Conservation (phyloP, 805 yeast species). For the Lipomyces anomalus region DNA sequence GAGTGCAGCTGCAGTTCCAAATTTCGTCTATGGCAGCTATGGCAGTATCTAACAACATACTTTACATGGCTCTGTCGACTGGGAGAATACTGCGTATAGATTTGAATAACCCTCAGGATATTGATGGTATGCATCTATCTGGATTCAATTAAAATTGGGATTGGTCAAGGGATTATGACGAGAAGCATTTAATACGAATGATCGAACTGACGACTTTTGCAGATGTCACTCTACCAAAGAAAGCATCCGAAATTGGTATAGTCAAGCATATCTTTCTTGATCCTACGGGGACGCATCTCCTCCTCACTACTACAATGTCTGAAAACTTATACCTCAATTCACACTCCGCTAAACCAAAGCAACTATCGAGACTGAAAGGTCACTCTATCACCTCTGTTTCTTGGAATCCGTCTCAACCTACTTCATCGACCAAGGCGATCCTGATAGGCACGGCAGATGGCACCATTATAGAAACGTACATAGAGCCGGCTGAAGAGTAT, state of each 20-base stretch:
- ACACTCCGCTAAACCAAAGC: conserved; percentile 39
- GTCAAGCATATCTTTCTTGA: conserved; percentile 43
- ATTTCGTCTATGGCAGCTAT: conserved; percentile 45
- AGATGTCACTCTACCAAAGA: conserved; percentile 31
- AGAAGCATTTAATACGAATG: too few species aligned
- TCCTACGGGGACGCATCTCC: conserved; percentile 47
- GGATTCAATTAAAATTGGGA: conserved; percentile 33
- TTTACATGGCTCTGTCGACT: conserved; percentile 48
- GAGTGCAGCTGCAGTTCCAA: conserved; percentile 49
- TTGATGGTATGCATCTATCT: too few species aligned
- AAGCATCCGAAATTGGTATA: conserved; percentile 28
- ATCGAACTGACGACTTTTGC: background rate
- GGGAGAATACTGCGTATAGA: conserved; percentile 61
- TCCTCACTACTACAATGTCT: conserved; percentile 43
- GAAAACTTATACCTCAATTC: conserved; percentile 47
- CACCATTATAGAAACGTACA: conserved; percentile 41
- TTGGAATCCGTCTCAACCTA: conserved; percentile 39
- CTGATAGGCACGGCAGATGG: conserved; percentile 49
- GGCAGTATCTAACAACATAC: conserved; percentile 49
- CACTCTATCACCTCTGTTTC: conserved; percentile 39
- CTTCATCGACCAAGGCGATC: conserved; percentile 41
- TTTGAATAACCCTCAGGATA: conserved; percentile 57
- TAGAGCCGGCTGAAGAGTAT: conserved; percentile 44
- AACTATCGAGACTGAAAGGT: conserved; percentile 45
- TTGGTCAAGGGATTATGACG: conserved; percentile 27